phyloP scores from a whole-genome alignment of 331 rosid species.

The Pyrus hybrid region DNA sequence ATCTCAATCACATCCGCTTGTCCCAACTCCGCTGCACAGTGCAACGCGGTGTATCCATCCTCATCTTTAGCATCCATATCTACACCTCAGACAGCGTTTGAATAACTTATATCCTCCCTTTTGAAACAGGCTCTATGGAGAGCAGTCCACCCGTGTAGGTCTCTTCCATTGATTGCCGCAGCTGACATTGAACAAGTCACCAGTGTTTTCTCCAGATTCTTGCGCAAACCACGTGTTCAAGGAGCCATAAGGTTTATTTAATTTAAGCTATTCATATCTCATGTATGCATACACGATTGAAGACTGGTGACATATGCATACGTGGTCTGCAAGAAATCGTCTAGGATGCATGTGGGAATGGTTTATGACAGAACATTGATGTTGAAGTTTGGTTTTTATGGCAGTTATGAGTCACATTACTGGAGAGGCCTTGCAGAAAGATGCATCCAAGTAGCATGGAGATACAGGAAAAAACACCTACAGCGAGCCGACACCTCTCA shows the following conservation, averaged over 20 bases:
- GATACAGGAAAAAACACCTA: slow-evolving; percentile 53
- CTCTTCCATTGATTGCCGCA: too few species aligned
- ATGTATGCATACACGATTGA: neutral
- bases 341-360: neutral
- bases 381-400: neutral
- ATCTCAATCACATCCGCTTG: too few species aligned
- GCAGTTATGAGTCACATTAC: slow-evolving; percentile 65
- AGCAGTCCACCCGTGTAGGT: too few species aligned
- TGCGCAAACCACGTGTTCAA: slow-evolving; percentile 59
- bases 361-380: too few species aligned
- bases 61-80: too few species aligned
- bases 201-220: slow-evolving; percentile 54
- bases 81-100: too few species aligned
- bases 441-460: slow-evolving; percentile 81
- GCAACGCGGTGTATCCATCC: too few species aligned
- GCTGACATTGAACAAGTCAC: slow-evolving; percentile 76
- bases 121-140: too few species aligned
- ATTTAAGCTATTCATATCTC: neutral
- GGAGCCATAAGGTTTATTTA: slow-evolving; percentile 63
- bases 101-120: too few species aligned
- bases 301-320: neutral
- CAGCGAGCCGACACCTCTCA: slow-evolving; percentile 29
- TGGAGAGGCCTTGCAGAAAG: slow-evolving; percentile 65
- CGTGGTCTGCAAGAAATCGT: neutral
- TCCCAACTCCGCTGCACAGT: too few species aligned